Percentiles rank a stretch among this genome's conserved stretches.
phyloP scores from a whole-genome alignment of 305 asterid genomes.

The Caryopteris hybrid region DNA sequence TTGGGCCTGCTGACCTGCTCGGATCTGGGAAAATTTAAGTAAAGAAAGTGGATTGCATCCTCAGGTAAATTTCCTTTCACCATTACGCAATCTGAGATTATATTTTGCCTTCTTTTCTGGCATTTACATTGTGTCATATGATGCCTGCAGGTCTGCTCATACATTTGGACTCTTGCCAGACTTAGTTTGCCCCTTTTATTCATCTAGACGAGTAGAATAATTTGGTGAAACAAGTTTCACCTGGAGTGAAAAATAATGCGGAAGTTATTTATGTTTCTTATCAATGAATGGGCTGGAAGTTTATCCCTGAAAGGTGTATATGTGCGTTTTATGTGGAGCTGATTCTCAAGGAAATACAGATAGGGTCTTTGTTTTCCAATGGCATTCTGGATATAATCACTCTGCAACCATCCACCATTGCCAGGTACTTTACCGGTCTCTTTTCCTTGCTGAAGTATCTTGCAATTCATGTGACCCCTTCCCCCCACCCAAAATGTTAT shows the following conservation, averaged over 20 bases:
- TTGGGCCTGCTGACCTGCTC: slow-evolving; percentile 8
- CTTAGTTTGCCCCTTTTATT: slow-evolving; percentile 20
- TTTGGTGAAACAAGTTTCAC: slow-evolving; percentile 22
- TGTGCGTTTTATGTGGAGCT: slow-evolving; percentile 14
- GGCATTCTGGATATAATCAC: slow-evolving; percentile 5
- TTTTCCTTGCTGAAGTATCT: neutral
- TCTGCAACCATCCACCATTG: slow-evolving; percentile 8
- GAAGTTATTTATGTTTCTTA: slow-evolving; percentile 2
- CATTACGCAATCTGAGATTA: neutral
- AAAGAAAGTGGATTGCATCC: slow-evolving; percentile 13
- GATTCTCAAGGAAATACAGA: slow-evolving; percentile 23
- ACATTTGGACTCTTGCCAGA: slow-evolving; percentile 11
- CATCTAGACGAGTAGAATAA: slow-evolving; percentile 27
- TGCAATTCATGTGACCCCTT: neutral
- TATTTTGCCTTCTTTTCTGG: neutral
- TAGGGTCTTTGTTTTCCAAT: neutral
- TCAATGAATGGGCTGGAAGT: slow-evolving; percentile 17
- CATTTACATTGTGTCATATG: slow-evolving; percentile 4
- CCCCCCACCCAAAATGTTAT: neutral
- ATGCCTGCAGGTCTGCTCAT: slow-evolving; percentile 31
- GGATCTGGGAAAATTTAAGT: slow-evolving; percentile 19
- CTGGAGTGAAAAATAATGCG: slow-evolving; percentile 11
- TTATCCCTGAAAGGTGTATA: slow-evolving; percentile 19
- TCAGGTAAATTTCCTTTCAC: slow-evolving; percentile 24
- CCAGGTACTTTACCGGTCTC: slow-evolving; percentile 25